Base-by-base conservation (phyloP, 2,329 filamentous ascomycete genomes). In the Diaporthe capsici region DNA sequence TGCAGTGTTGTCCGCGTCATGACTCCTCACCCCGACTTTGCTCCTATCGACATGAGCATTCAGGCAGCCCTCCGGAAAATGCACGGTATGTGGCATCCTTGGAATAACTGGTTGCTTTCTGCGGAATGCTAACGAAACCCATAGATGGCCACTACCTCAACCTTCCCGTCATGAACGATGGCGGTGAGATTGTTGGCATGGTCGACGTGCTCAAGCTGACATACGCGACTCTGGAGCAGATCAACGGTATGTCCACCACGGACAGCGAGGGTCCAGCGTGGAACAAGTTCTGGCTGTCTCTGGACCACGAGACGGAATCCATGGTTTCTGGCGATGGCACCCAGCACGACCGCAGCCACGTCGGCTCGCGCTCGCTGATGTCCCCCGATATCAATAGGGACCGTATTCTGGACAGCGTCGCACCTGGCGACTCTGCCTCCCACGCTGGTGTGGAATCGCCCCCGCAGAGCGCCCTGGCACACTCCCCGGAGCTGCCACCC, bases 271-370 rank as follows among this genome's bases (percentile, higher is more conserved):
- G 97, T 0, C 97, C 97, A 7, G 97, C 97, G 9, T 99, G 97
- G 97, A 98, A 98, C 88, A 99, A 98, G 85, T 99, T 99, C 87
- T 99, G 97, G 97, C 89, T 98, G 79, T 98, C 97, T 0, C 92
- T 99, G 80, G 91, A 98, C 84, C 92, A 97, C 80, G 96, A 98
- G 84, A 96, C 96, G 20, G 97, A 98, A 85, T 99, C 97, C 2
- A 94, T 98, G 90, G 92, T 98, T 84, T 99, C 97, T 76, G 97
- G 96, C 76, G 95, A 97, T 75, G 94, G 94, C 67, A 94, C 94
- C 81, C 93, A 93, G 81, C 93, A 94, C 80, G 76, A 74, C 34
- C 89, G 92, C 80, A 88, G 92, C 71, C 92, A 93, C 75, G 87
- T 92, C 65, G 91, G 92, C 77, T 90, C 92, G 72, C 92, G 94